These are phyloP conservation scores for Vitis hybrid DNA, from an alignment of 177 flowering plant genomes.

Conservation along the genomic window DNA sequence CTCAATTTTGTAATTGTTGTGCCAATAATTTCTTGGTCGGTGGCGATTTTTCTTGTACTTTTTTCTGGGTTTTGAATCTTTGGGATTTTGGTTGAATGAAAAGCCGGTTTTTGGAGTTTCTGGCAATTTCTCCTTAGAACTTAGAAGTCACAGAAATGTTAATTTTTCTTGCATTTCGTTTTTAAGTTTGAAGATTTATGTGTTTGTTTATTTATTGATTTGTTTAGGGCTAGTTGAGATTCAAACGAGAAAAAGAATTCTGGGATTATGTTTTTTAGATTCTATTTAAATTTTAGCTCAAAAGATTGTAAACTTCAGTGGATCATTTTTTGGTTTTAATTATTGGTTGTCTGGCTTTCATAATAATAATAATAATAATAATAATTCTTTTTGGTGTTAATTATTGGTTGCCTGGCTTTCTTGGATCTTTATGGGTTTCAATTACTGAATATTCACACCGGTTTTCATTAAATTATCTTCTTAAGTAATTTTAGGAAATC, in stretches of 20 bases:
- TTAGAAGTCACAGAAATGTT: not conserved
- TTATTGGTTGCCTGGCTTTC: too few species aligned
- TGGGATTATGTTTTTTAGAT: not conserved
- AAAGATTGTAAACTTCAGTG: not conserved
- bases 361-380: too few species aligned
- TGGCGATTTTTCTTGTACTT: not conserved
- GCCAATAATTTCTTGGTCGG: too few species aligned
- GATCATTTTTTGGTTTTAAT: not conserved
- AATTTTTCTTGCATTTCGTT: not conserved
- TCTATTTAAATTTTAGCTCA: not conserved
- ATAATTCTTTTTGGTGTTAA: too few species aligned
- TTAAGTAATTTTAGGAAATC: too few species aligned
- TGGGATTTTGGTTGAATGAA: not conserved
- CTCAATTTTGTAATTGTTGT: too few species aligned
- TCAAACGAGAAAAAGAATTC: not conserved
- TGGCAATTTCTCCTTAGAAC: not conserved
- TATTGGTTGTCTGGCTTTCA: too few species aligned
- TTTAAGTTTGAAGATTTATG: not conserved
- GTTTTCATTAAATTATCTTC: too few species aligned
- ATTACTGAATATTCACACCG: too few species aligned
- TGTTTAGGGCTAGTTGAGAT: not conserved
- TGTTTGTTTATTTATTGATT: not conserved
- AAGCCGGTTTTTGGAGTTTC: too few species aligned
- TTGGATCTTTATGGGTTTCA: too few species aligned
- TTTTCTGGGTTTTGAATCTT: slow-evolving; percentile 1